Evolutionary conservation across 2,329 filamentous ascomycete species (phyloP).

Genomic region (Ascochyta lentis): DNA sequence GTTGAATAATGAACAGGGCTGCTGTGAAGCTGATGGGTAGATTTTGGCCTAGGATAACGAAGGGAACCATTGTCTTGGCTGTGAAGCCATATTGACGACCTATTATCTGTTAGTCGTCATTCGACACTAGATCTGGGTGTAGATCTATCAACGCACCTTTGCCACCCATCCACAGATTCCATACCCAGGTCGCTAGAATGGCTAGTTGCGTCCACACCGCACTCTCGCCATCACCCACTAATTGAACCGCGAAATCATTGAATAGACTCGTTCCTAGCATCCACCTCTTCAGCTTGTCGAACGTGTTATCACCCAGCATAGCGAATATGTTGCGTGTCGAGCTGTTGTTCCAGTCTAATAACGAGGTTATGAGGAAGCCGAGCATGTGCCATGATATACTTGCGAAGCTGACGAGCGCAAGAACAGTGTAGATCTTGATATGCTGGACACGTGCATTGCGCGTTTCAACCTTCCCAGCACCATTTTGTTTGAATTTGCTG

Average conservation of each 20-base stretch:
- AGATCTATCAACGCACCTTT: constrained; percentile 28
- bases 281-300: constrained; percentile 28
- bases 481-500: constrained; percentile 5
- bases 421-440: constrained; percentile 35
- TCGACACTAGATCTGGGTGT: no score
- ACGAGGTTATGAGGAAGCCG: constrained; percentile 37
- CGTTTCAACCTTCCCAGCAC: constrained; percentile 13
- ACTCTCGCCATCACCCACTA: constrained; percentile 33
- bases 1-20: constrained; percentile 35
- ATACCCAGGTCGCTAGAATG: constrained; percentile 38
- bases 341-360: constrained; percentile 26
- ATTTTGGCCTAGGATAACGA: constrained; percentile 38
- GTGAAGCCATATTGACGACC: constrained; percentile 23
- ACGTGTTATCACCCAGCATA: constrained; percentile 1
- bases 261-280: constrained; percentile 40
- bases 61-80: constrained; percentile 23
- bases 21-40: constrained; percentile 39
- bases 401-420: constrained; percentile 38
- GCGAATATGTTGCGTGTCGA: background rate
- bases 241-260: constrained; percentile 36
- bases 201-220: constrained; percentile 35
- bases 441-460: constrained; percentile 29
- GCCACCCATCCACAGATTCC: constrained; percentile 37
- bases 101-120: background rate
- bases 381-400: constrained; percentile 42